Percentiles rank a stretch among this genome's conserved stretches.
These are phyloP conservation scores for Aspergillus sp. DNA, from an alignment of 2,329 filamentous ascomycete genomes.

Conservation along the genomic window DNA sequence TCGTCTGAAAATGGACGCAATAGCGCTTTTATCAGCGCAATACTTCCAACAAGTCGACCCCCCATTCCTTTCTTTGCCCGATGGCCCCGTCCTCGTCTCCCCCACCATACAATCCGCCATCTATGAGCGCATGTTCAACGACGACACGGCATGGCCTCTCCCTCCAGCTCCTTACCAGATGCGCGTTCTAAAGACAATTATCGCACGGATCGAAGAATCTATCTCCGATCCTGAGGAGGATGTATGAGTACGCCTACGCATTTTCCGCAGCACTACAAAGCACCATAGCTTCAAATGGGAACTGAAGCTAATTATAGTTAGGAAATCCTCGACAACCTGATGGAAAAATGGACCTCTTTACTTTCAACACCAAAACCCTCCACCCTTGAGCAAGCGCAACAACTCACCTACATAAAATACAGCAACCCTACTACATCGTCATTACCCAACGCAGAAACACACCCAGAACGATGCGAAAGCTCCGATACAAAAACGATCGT, in stretches of 20 bases:
- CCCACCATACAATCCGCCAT: constrained; percentile 65
- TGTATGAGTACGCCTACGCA: constrained; percentile 54
- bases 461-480: not conserved
- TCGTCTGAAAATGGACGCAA: constrained; percentile 16
- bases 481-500: constrained; percentile 24
- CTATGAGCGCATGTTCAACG: constrained; percentile 66
- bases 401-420: constrained; percentile 76
- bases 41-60: constrained; percentile 74
- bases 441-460: not conserved
- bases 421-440: constrained; percentile 34
- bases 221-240: constrained; percentile 82
- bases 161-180: constrained; percentile 70
- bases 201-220: constrained; percentile 67
- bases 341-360: constrained; percentile 65
- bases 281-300: not conserved
- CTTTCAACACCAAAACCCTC: constrained; percentile 64
- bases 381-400: constrained; percentile 65
- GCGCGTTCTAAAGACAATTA: constrained; percentile 70
- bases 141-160: constrained; percentile 53
- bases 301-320: constrained; percentile 38
- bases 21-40: constrained; percentile 58
- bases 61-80: constrained; percentile 60
- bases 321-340: constrained; percentile 82
- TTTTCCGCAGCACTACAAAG: not conserved
- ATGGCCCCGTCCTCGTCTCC: constrained; percentile 57